A percentile compares a stretch with the other conserved stretches of the same genome.
Evolutionary conservation across 2,329 filamentous ascomycete genomes (phyloP).

Genomic region (Leptographium procerum): DNA sequence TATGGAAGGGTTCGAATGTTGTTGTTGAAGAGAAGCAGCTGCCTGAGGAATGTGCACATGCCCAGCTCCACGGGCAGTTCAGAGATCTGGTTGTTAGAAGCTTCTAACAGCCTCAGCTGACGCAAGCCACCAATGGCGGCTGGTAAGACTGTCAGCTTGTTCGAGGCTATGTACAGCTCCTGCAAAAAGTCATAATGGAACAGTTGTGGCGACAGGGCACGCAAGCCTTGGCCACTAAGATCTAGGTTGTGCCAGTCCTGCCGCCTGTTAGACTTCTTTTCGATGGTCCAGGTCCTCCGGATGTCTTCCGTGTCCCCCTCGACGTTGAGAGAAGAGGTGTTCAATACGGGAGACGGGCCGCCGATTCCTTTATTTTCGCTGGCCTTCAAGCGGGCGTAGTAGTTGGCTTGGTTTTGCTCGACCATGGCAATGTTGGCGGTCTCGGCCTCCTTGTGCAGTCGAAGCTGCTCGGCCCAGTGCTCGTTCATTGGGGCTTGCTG

Average conservation of each 20-base stretch:
- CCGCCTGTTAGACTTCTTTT: constrained; percentile 55
- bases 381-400: constrained; percentile 62
- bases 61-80: constrained; percentile 82
- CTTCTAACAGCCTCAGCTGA: constrained; percentile 70
- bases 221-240: constrained; percentile 88
- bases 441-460: constrained; percentile 66
- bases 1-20: constrained; percentile 69
- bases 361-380: constrained; percentile 57
- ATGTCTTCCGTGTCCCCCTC: constrained; percentile 46
- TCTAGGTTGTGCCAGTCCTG: constrained; percentile 92
- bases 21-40: constrained; percentile 83
- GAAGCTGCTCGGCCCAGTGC: constrained; percentile 83
- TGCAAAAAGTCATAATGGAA: constrained; percentile 85
- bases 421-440: constrained; percentile 61
- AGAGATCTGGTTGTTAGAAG: constrained; percentile 76
- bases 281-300: constrained; percentile 46
- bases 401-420: constrained; percentile 52
- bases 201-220: constrained; percentile 65
- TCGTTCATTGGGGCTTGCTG: constrained; percentile 39
- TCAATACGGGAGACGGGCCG: constrained; percentile 38
- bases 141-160: constrained; percentile 75
- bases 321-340: constrained; percentile 33
- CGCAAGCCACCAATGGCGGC: constrained; percentile 71
- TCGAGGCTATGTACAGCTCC: constrained; percentile 87
- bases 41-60: constrained; percentile 89